These are phyloP conservation scores for Zanthoxylum bungeanum DNA, from an alignment of 345 rosid species.

Conservation along the genomic window DNA sequence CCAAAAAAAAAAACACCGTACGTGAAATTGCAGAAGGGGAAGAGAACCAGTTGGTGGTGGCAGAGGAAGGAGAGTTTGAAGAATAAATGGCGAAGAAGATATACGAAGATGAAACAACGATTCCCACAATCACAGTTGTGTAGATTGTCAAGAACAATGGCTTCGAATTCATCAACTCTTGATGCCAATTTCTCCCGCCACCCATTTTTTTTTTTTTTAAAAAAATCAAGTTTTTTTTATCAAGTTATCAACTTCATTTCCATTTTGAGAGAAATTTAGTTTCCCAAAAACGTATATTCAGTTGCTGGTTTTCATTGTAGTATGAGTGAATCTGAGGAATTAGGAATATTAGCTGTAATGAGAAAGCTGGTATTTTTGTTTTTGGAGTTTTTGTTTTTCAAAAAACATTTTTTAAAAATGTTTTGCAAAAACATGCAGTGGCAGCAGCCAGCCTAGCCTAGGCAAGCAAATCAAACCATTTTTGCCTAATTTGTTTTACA, in stretches of 20 bases:
- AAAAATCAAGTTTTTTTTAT: neutral
- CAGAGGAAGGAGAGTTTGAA: slow-evolving; percentile 45
- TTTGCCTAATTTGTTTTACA: neutral
- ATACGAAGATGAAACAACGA: slow-evolving; percentile 68
- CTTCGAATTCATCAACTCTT: slow-evolving; percentile 59
- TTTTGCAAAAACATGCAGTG: too few species aligned
- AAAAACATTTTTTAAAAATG: neutral
- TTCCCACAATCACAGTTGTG: slow-evolving; percentile 71
- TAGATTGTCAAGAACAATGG: slow-evolving; percentile 86
- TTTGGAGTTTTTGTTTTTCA: neutral
- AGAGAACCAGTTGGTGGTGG: slow-evolving; percentile 58
- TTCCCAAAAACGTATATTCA: neutral
- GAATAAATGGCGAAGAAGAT: slow-evolving; percentile 86
- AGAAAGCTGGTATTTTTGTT: neutral
- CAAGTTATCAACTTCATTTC: neutral
- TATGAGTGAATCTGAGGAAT: neutral
- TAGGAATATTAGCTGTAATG: neutral
- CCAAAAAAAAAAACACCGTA: slow-evolving; percentile 15
- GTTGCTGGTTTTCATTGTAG: neutral
- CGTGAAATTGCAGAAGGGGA: slow-evolving; percentile 42
- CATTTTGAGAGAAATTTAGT: neutral
- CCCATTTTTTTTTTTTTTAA: slow-evolving; percentile 24
- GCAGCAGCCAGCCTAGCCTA: neutral
- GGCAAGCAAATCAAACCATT: neutral
- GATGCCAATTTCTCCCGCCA: slow-evolving; percentile 69